phyloP scores from a whole-genome alignment of 2,329 filamentous ascomycete genomes.

The Epichloe gansuensis region DNA sequence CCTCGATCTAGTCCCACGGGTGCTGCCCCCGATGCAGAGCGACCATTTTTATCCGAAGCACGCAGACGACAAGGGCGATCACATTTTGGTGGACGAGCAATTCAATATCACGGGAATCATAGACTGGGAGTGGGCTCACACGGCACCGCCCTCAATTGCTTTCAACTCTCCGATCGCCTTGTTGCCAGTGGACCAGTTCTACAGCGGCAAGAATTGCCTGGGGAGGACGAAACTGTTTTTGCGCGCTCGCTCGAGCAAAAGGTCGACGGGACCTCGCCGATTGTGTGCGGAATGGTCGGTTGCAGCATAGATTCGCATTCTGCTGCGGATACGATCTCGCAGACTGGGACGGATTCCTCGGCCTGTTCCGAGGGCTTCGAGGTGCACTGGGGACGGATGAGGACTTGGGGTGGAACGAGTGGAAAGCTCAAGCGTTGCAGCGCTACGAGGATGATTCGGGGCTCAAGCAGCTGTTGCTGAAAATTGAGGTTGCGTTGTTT shows the following conservation, averaged over 20 bases:
- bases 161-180: slow-evolving; percentile 31
- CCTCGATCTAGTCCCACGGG: no score
- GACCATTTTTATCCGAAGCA: no score
- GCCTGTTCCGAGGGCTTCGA: background rate
- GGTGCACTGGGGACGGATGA: slow-evolving; percentile 20
- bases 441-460: slow-evolving; percentile 19
- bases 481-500: no score
- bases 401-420: slow-evolving; percentile 25
- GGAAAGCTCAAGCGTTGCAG: slow-evolving; percentile 24
- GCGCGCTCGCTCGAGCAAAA: slow-evolving; percentile 20
- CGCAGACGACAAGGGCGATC: no score
- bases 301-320: slow-evolving; percentile 28
- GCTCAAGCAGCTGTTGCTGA: background rate
- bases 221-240: slow-evolving; percentile 27
- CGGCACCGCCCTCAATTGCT: slow-evolving; percentile 21
- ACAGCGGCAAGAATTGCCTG: slow-evolving; percentile 21
- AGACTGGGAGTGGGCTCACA: slow-evolving; percentile 16
- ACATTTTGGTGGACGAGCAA: no score
- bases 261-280: slow-evolving; percentile 22
- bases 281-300: slow-evolving; percentile 23
- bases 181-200: slow-evolving; percentile 28
- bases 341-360: slow-evolving; percentile 27
- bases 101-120: no score
- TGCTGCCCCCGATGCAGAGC: no score
- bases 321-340: slow-evolving; percentile 29